A percentile compares a stretch with the other conserved stretches of the same genome.
Evolutionary conservation across 108 stramenopile species (phyloP).

Genomic region (Nitzschia palea): DNA sequence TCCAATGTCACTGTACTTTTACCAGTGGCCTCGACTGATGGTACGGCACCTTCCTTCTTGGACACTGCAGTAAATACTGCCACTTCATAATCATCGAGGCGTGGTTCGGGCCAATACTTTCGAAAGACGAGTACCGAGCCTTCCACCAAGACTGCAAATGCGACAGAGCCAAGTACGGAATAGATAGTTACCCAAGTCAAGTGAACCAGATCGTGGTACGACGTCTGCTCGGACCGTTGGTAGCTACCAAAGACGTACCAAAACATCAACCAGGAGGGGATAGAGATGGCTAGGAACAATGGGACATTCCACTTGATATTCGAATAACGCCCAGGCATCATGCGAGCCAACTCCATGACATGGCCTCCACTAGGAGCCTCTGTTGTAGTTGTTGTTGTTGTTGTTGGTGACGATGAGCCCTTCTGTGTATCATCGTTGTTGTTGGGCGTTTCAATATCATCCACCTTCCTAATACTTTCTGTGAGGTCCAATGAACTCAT

Average conservation of each 20-base stretch:
- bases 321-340: constrained; percentile 7
- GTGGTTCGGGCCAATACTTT: constrained; percentile 6
- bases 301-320: constrained; percentile 4
- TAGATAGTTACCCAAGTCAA: not conserved
- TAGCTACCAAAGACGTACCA: not conserved
- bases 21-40: not conserved
- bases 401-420: not conserved
- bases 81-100: constrained; percentile 3
- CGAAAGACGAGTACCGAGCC: not conserved
- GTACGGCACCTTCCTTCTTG: not conserved
- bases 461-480: not conserved
- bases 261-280: not conserved
- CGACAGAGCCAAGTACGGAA: not conserved
- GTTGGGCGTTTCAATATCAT: not conserved
- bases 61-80: not conserved
- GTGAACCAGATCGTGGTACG: not conserved
- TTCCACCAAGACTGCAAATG: not conserved
- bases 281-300: not conserved
- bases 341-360: constrained; percentile 18
- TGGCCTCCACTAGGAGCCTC: too few relatives aligned
- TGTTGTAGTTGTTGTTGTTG: too few relatives aligned
- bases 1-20: not conserved
- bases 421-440: not conserved
- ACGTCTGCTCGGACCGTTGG: not conserved
- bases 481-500: not conserved